These are phyloP conservation scores for Camelina neglecta DNA, from an alignment of 345 rosid genomes.

Conservation along the genomic window DNA sequence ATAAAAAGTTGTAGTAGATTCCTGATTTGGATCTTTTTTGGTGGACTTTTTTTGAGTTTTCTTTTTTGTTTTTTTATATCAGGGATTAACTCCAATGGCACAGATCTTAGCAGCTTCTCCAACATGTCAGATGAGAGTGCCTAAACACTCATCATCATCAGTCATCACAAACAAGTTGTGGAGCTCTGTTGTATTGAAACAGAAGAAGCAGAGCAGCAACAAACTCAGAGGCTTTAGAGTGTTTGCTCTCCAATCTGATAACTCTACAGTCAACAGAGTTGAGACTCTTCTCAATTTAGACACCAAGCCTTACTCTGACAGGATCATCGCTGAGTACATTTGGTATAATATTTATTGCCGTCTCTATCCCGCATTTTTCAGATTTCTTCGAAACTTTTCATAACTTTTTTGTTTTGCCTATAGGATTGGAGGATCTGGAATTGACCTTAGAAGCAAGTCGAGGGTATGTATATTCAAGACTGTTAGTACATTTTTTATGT, in stretches of 20 bases:
- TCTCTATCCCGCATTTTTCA: background rate
- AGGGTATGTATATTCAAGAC: slow-evolving; percentile 53
- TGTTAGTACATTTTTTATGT: slow-evolving; percentile 7
- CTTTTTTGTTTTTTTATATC: slow-evolving; percentile 9
- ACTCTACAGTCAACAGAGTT: slow-evolving; percentile 68
- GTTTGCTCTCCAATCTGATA: slow-evolving; percentile 69
- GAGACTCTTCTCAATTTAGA: slow-evolving; percentile 83
- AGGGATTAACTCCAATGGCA: slow-evolving; percentile 63
- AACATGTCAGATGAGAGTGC: slow-evolving; percentile 76
- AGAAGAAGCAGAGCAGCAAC: slow-evolving; percentile 62
- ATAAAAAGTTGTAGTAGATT: slow-evolving; percentile 4
- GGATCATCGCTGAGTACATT: slow-evolving; percentile 93
- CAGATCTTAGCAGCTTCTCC: slow-evolving; percentile 80
- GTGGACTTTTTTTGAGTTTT: slow-evolving; percentile 5
- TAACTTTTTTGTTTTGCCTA: slow-evolving; percentile 5
- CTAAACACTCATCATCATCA: slow-evolving; percentile 69
- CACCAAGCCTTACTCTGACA: slow-evolving; percentile 78
- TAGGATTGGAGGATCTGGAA: slow-evolving; percentile 97
- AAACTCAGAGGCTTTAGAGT: slow-evolving; percentile 59
- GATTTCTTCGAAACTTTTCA: background rate
- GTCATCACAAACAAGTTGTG: slow-evolving; percentile 56
- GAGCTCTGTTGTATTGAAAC: slow-evolving; percentile 70
- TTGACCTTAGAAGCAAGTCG: slow-evolving; percentile 92
- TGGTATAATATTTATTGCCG: slow-evolving; percentile 55
- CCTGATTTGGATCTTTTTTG: slow-evolving; percentile 15